Evolutionary conservation across 192 early-diverging fungal species (phyloP), one percentile per base, ranked within the genome.

Genomic region (Lobulomyces angularis): DNA sequence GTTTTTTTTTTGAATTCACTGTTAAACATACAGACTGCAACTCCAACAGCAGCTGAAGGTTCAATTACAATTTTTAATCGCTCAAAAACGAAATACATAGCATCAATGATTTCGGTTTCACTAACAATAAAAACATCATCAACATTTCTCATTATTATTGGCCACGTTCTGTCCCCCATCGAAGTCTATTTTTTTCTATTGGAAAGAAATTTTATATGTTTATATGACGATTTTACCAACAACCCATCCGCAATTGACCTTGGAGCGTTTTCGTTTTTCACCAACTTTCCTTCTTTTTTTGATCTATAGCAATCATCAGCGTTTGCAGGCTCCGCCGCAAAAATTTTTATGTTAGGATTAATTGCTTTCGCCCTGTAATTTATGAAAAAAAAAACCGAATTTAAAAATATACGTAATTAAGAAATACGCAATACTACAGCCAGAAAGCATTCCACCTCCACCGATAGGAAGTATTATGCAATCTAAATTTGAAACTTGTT

Each of bases 31-130:
- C 55, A 63, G 3, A 65, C 71, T 24, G 72, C 71, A 12, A 75
- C 53, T 21, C 56, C 53, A 22, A 67, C 67, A 7, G 61, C 63
- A 0, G 67, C 51, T 30, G 56, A 61, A 21, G 72, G 71, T 45
- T 75, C 72, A 31, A 72, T 58, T 4, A 58, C 49, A 9, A 75
- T 20, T 40, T 75, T 75, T 55, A 67, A 57, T 16, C 67, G 60
- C 41, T 50, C 55, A 44, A 46, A 75, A 12, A 75, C 55, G 5
- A 67, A 22, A 30, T 57, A 14, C 60, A 64, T 75, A 5, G 72
- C 57, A 9, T 55, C 27, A 25, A 69, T 43, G 37, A 74, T 75
- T 16, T 73, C 40, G 20, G 55, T 50, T 37, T 75, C 72, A 9
- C 59, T 46, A 1, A 75, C 72, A 23, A 64, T 69, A 39, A 55